Evolutionary conservation across 306 rosid genomes (phyloP).

Genomic region (Fragaria ananassa): DNA sequence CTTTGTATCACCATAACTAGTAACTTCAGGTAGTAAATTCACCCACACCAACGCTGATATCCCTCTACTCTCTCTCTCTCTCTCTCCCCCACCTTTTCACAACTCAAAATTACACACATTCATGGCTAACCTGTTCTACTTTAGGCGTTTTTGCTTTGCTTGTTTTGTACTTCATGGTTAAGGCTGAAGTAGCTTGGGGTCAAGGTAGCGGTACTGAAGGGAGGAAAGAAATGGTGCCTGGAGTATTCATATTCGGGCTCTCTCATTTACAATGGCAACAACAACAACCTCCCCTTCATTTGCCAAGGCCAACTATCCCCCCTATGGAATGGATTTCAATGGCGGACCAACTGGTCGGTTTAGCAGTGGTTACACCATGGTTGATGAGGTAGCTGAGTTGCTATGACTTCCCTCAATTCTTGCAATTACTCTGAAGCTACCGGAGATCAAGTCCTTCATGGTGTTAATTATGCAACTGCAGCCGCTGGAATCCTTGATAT

Average conservation of each 20-base stretch:
- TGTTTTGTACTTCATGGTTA: constrained; percentile 20
- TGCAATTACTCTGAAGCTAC: constrained; percentile 52
- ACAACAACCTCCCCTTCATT: constrained; percentile 73
- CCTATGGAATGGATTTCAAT: constrained; percentile 86
- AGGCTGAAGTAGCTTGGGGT: constrained; percentile 24
- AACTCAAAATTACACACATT: background rate
- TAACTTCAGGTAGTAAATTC: background rate
- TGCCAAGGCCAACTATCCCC: constrained; percentile 87
- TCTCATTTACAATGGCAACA: constrained; percentile 88
- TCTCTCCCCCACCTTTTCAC: background rate
- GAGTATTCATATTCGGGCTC: constrained; percentile 87
- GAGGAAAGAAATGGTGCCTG: constrained; percentile 61
- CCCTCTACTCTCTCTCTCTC: too few relatives aligned
- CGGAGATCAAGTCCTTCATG: constrained; percentile 53
- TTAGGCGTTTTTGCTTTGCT: constrained; percentile 9
- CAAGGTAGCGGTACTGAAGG: constrained; percentile 29
- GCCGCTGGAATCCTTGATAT: constrained; percentile 89
- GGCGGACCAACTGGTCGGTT: constrained; percentile 93
- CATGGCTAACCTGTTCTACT: constrained; percentile 37
- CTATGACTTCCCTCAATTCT: constrained; percentile 89
- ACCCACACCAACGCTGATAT: background rate
- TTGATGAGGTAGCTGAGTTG: constrained; percentile 79
- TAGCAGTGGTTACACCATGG: constrained; percentile 84
- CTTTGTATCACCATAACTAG: background rate
- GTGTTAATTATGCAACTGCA: constrained; percentile 88